Conservation (phyloP, 2,329 filamentous ascomycete species). For the Hortaea werneckii region DNA sequence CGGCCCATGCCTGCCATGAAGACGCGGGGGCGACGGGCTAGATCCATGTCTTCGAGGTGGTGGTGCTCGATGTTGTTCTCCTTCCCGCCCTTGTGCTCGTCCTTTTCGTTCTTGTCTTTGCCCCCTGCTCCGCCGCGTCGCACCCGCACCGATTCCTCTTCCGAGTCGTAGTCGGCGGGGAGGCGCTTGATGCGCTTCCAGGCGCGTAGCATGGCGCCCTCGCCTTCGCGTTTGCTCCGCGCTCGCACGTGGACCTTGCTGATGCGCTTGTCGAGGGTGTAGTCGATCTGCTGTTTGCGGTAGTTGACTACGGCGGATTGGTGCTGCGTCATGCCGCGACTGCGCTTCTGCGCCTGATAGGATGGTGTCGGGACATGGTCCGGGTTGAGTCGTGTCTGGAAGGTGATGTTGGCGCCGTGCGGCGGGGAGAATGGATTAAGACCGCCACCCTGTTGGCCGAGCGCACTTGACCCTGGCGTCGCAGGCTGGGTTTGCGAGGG, state of each 20-base stretch:
- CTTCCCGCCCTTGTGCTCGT: slow-evolving; percentile 23
- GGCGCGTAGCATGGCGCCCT: slow-evolving; percentile 58
- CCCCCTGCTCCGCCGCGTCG: slow-evolving; percentile 11
- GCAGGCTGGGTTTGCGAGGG: slow-evolving; percentile 7
- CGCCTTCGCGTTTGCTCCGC: slow-evolving; percentile 50
- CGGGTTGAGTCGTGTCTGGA: slow-evolving; percentile 12
- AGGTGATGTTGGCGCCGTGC: slow-evolving; percentile 11
- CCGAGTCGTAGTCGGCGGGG: slow-evolving; percentile 38
- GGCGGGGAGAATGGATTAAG: slow-evolving; percentile 2
- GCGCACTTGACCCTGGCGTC: slow-evolving; percentile 6
- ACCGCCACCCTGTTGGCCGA: background rate
- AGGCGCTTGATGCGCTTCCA: slow-evolving; percentile 50
- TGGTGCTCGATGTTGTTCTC: slow-evolving; percentile 17
- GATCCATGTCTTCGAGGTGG: slow-evolving; percentile 12
- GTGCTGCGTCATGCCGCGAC: slow-evolving; percentile 68
- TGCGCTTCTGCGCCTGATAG: slow-evolving; percentile 40
- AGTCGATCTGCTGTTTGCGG: slow-evolving; percentile 67
- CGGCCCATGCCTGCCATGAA: slow-evolving; percentile 47
- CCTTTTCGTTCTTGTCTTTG: slow-evolving; percentile 25
- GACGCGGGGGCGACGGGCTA: slow-evolving; percentile 13
- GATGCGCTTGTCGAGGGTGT: slow-evolving; percentile 67
- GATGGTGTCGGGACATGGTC: slow-evolving; percentile 25
- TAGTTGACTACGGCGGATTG: slow-evolving; percentile 74
- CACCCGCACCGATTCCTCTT: slow-evolving; percentile 27
- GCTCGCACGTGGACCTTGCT: slow-evolving; percentile 55